Conservation (phyloP, 768 basidiomycete genomes). For the Xerocomellus intermedius region DNA sequence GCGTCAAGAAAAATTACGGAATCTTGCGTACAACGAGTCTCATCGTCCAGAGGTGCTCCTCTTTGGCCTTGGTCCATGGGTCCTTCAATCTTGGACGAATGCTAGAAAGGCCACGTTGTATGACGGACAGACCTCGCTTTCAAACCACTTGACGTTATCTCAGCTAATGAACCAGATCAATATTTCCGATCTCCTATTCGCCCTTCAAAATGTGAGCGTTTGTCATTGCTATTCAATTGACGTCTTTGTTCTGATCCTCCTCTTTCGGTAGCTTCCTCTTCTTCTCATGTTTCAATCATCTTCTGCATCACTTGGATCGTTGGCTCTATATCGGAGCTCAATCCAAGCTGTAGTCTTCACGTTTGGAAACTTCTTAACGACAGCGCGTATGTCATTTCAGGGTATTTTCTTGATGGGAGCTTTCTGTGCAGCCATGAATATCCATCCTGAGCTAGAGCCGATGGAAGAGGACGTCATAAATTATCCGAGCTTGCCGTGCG, state of each 20-base stretch:
- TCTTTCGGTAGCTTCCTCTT: conserved; percentile 59
- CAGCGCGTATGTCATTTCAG: conserved; percentile 75
- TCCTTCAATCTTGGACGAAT: conserved; percentile 71
- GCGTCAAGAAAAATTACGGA: conserved; percentile 72
- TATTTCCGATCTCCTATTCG: conserved; percentile 60
- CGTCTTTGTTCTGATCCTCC: conserved; percentile 14
- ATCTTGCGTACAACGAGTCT: conserved; percentile 68
- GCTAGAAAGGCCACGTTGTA: conserved; percentile 60
- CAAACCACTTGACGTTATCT: conserved; percentile 41
- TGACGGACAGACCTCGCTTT: conserved; percentile 45
- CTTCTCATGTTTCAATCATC: conserved; percentile 71
- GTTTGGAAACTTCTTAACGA: conserved; percentile 58
- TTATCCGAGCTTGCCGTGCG: conserved; percentile 49
- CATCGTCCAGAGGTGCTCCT: conserved; percentile 81
- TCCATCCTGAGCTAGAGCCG: conserved; percentile 69
- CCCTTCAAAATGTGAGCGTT: conserved; percentile 67
- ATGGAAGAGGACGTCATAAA: conserved; percentile 46
- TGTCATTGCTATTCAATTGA: background rate
- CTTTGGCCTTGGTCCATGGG: conserved; percentile 85
- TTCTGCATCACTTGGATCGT: conserved; percentile 73
- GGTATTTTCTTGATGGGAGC: conserved; percentile 85
- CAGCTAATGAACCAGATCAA: conserved; percentile 54
- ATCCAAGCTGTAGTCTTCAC: conserved; percentile 71
- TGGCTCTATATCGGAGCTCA: conserved; percentile 77
- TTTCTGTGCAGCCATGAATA: conserved; percentile 72